phyloP scores from a whole-genome alignment of 83 land plant genomes.

The Larix sibirica region DNA sequence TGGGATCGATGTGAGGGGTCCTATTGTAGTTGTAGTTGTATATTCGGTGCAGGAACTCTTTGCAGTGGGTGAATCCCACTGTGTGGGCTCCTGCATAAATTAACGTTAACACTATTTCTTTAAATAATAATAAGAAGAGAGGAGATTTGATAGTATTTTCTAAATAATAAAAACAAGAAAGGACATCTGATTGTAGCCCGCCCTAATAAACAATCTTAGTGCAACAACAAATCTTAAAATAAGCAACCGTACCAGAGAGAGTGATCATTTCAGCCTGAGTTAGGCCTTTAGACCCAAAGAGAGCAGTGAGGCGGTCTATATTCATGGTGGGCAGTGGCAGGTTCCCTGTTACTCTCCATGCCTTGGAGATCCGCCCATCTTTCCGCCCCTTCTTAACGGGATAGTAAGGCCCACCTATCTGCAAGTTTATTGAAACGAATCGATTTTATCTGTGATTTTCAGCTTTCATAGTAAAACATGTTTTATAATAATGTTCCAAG shows the following conservation, averaged over 20 bases:
- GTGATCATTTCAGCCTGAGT: slow-evolving; percentile 56
- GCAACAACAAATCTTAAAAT: no score
- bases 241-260: slow-evolving; percentile 15
- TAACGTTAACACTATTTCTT: no score
- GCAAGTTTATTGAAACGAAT: background rate
- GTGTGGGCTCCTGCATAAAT: slow-evolving; percentile 58
- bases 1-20: slow-evolving; percentile 33
- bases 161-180: no score
- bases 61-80: slow-evolving; percentile 79
- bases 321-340: slow-evolving; percentile 44
- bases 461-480: no score
- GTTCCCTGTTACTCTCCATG: slow-evolving; percentile 30
- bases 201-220: no score
- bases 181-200: no score
- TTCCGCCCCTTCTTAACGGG: slow-evolving; percentile 52
- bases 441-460: no score
- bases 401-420: slow-evolving; percentile 59
- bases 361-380: slow-evolving; percentile 49
- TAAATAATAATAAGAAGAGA: no score
- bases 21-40: slow-evolving; percentile 13
- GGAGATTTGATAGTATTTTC: no score
- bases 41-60: slow-evolving; percentile 45
- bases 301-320: slow-evolving; percentile 22
- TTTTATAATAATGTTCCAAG: no score
- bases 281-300: slow-evolving; percentile 50